Conservation (phyloP, 1,284 basidiomycete genomes). For the Boletellus deceptivus region DNA sequence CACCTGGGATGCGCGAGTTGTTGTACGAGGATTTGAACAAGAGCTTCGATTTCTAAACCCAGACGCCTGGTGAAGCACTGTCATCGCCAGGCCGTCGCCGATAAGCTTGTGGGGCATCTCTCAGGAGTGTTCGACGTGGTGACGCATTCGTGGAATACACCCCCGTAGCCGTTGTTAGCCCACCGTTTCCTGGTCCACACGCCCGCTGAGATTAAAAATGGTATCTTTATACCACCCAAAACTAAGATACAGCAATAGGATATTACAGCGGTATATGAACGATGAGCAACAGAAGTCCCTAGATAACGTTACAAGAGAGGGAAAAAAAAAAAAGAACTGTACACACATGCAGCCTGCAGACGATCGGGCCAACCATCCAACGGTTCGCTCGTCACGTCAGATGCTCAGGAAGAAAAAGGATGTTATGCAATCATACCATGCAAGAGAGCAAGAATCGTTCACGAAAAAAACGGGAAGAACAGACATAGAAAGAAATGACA, state of each 20-base stretch:
- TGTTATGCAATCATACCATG: too few relatives aligned
- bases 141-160: too few relatives aligned
- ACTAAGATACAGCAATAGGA: slow-evolving; percentile 25
- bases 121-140: too few relatives aligned
- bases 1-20: slow-evolving; percentile 85
- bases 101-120: too few relatives aligned
- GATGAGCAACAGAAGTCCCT: neutral
- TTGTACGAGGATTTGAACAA: slow-evolving; percentile 84
- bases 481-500: neutral
- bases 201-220: slow-evolving; percentile 1
- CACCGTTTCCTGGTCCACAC: too few relatives aligned
- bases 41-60: slow-evolving; percentile 60
- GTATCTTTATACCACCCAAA: neutral
- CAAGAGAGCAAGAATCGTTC: too few relatives aligned
- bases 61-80: too few relatives aligned
- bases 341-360: too few relatives aligned
- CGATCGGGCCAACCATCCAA: neutral
- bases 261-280: slow-evolving; percentile 20
- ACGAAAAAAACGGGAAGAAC: too few relatives aligned
- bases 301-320: neutral
- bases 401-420: neutral
- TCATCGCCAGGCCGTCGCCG: too few relatives aligned
- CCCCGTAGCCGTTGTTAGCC: too few relatives aligned
- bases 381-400: neutral
- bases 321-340: too few relatives aligned